Percentiles rank a stretch among this genome's conserved stretches.
Conservation (phyloP, 768 basidiomycete species). For the Tylopilus felleus region DNA sequence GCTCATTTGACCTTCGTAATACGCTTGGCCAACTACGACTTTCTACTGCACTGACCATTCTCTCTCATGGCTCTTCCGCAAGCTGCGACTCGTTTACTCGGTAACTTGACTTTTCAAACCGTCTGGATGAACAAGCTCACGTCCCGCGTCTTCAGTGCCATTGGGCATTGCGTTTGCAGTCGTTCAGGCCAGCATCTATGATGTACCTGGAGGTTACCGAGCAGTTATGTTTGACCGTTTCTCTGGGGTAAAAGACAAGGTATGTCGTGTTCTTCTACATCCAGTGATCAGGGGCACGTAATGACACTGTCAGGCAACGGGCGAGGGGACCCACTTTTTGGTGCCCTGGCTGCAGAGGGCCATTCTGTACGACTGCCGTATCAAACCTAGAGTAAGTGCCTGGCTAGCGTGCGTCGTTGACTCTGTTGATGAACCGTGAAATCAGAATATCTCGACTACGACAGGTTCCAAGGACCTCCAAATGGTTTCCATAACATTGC, state of each 20-base stretch:
- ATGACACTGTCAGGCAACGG: constrained; percentile 57
- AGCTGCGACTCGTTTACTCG: constrained; percentile 45
- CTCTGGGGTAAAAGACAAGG: constrained; percentile 81
- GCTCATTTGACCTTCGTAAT: constrained; percentile 16
- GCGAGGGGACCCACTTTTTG: constrained; percentile 95
- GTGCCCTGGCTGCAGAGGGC: constrained; percentile 95
- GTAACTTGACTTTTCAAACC: constrained; percentile 31
- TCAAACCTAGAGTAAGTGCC: constrained; percentile 81
- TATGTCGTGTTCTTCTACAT: constrained; percentile 29
- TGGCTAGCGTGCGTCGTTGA: neutral
- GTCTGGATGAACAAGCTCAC: constrained; percentile 10
- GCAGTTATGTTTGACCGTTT: constrained; percentile 99
- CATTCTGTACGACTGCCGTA: constrained; percentile 96
- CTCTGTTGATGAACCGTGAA: neutral
- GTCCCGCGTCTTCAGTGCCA: constrained; percentile 20
- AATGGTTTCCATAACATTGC: constrained; percentile 96
- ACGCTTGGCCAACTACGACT: neutral
- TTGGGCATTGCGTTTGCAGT: constrained; percentile 42
- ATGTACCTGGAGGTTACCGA: constrained; percentile 87
- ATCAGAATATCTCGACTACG: constrained; percentile 94
- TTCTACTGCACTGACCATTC: neutral
- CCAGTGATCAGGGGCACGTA: neutral
- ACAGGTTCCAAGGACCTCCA: constrained; percentile 98
- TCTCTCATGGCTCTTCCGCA: constrained; percentile 50
- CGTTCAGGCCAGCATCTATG: constrained; percentile 53